Base-by-base conservation (phyloP, 495 filamentous ascomycete species). In the Hypoxylon lenormandii region DNA sequence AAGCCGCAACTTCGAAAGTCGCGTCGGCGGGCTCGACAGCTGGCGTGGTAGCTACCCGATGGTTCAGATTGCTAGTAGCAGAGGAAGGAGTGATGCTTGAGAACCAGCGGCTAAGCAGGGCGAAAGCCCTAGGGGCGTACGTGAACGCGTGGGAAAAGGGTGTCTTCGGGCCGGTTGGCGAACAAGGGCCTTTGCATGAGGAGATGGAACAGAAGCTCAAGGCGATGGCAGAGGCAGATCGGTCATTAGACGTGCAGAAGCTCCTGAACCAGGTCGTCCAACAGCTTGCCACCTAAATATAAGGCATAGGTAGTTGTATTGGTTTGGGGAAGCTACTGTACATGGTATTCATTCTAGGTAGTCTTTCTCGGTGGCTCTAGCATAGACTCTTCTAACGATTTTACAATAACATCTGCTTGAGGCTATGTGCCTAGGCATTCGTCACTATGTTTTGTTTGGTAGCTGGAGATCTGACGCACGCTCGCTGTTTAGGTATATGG, bases 231-330 rank as follows among this genome's bases (percentile, higher is more conserved):
- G 62, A 51, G 12, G 72, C 67, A 37, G 81, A 83, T 65, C 74
- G 82, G 52, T 81, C 79, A 6, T 53, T 76, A 40, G 82, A 83
- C 19, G 81, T 84, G 15, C 79, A 80, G 64, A 77, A 60, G 60
- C 71, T 76, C 0, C 57, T 76, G 3, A 66, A 69, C 21, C 59
- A 72, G 33, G 69, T 66, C 4, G 21, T n/a, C 19, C 52, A 64
- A 37, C 64, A 72, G 43, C 53, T 72, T 26, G 56, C n/a, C 22
- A 21, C 33, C 13, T 61, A n/a, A 30, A 28, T 26, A 47, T 42
- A 26, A 12, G 19, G 33, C 40, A 21, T 59, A 19, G 18, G 7
- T 3, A n/a, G 57, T 5, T 42, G 42, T n/a, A n/a, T n/a, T n/a
- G 7, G 16, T 4, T 19, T 45, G 1, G 42, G 42, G n/a, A 8